Evolutionary conservation across 306 rosid genomes (phyloP).

Genomic region (Pachyrhizus erosus): DNA sequence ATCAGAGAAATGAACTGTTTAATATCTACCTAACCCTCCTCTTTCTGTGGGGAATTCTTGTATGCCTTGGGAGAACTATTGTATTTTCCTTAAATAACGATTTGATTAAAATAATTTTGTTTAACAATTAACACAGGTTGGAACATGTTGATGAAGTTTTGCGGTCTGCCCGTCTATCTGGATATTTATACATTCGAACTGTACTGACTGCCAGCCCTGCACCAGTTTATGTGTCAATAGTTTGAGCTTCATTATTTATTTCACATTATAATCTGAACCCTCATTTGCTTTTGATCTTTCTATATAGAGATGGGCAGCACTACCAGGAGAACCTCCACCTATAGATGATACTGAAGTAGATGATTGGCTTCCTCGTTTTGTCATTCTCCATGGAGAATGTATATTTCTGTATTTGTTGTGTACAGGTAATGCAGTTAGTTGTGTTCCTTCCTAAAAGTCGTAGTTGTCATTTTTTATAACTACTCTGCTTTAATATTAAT

Average conservation of each 20-base stretch:
- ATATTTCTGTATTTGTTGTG: conserved; percentile 74
- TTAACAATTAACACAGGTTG: conserved; percentile 65
- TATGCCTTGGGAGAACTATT: neutral
- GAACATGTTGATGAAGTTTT: conserved; percentile 88
- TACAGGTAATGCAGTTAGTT: conserved; percentile 63
- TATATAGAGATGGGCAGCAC: conserved; percentile 82
- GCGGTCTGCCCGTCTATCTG: conserved; percentile 93
- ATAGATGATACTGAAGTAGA: conserved; percentile 86
- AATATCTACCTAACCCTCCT: conserved; percentile 6
- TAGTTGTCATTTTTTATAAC: neutral
- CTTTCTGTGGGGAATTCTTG: conserved; percentile 9
- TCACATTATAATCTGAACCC: conserved; percentile 22
- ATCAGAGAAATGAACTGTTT: conserved; percentile 23
- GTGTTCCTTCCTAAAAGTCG: conserved; percentile 21
- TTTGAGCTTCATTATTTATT: neutral
- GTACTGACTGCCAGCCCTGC: conserved; percentile 53
- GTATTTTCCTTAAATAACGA: neutral
- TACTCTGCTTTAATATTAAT: neutral
- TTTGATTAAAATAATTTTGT: conserved; percentile 18
- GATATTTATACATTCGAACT: conserved; percentile 88
- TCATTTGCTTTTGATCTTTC: conserved; percentile 34
- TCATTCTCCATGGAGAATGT: conserved; percentile 89
- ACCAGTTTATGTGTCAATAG: conserved; percentile 21
- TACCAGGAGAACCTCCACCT: conserved; percentile 97
- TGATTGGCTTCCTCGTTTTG: conserved; percentile 98